phyloP scores from a whole-genome alignment of 257 asterid species.

The Cruciata laevipes region DNA sequence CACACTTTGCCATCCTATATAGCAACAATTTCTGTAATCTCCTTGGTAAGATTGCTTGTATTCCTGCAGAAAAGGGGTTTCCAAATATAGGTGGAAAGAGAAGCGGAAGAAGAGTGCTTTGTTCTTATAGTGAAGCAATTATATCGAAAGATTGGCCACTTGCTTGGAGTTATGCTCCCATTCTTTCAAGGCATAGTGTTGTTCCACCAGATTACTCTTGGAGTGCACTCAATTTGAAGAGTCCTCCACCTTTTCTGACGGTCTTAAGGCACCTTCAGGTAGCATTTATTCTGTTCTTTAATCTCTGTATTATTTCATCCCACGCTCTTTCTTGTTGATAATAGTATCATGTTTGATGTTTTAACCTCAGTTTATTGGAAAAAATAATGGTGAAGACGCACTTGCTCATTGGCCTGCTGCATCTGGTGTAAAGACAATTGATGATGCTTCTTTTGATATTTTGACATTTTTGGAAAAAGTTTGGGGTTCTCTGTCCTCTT shows the following conservation, averaged over 20 bases:
- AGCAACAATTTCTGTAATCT: slow-evolving; percentile 82
- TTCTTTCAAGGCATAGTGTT: slow-evolving; percentile 68
- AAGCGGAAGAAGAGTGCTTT: slow-evolving; percentile 75
- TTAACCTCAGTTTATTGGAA: slow-evolving; percentile 55
- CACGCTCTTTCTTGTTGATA: not conserved
- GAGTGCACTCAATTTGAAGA: slow-evolving; percentile 77
- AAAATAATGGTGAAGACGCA: slow-evolving; percentile 83
- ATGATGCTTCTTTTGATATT: slow-evolving; percentile 78
- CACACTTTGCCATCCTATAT: slow-evolving; percentile 81
- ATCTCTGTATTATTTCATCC: not conserved
- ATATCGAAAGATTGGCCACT: slow-evolving; percentile 85
- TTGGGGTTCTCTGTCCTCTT: slow-evolving; percentile 72
- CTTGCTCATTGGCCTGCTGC: slow-evolving; percentile 94
- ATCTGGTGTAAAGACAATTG: slow-evolving; percentile 66
- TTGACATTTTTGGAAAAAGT: slow-evolving; percentile 61
- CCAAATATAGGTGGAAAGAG: slow-evolving; percentile 61
- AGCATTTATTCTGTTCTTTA: slow-evolving; percentile 14
- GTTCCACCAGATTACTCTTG: slow-evolving; percentile 93
- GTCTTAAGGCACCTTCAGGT: slow-evolving; percentile 85
- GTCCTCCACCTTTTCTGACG: slow-evolving; percentile 75
- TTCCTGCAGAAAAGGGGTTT: slow-evolving; percentile 92
- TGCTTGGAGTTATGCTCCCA: slow-evolving; percentile 94
- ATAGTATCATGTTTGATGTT: not conserved
- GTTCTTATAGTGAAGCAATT: slow-evolving; percentile 77
- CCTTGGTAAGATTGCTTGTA: slow-evolving; percentile 77